These are phyloP conservation scores for Penicillium decumbens DNA, from an alignment of 2,329 filamentous ascomycete species.

Conservation along the genomic window DNA sequence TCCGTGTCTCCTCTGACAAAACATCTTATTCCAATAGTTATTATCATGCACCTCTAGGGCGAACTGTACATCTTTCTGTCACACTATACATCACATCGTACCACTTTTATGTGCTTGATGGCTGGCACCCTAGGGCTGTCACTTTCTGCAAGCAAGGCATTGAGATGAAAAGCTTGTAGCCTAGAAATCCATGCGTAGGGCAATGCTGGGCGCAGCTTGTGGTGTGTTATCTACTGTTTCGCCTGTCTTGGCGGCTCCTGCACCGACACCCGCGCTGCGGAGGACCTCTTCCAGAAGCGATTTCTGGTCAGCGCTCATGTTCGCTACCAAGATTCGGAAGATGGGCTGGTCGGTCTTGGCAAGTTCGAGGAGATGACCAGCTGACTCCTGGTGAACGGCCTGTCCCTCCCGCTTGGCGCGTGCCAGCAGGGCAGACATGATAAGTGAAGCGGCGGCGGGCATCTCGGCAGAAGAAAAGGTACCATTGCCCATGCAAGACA, in stretches of 20 bases:
- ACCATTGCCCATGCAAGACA: slow-evolving; percentile 59
- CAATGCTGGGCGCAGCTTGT: slow-evolving; percentile 69
- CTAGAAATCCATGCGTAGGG: slow-evolving; percentile 89
- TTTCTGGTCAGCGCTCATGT: slow-evolving; percentile 66
- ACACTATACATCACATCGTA: slow-evolving; percentile 11
- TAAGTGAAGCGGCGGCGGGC: slow-evolving; percentile 61
- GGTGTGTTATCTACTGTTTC: slow-evolving; percentile 50
- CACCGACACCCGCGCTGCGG: slow-evolving; percentile 53
- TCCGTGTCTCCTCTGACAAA: neutral
- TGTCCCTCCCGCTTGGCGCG: slow-evolving; percentile 62
- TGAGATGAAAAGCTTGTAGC: neutral
- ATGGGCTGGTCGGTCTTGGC: slow-evolving; percentile 67
- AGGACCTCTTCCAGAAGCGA: slow-evolving; percentile 77
- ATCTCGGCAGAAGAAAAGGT: slow-evolving; percentile 28
- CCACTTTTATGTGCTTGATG: neutral
- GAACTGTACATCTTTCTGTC: slow-evolving; percentile 3
- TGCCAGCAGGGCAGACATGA: slow-evolving; percentile 71
- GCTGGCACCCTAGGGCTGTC: neutral
- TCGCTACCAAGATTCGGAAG: slow-evolving; percentile 70
- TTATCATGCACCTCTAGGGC: neutral
- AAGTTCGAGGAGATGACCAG: slow-evolving; percentile 71
- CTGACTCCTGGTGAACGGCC: slow-evolving; percentile 65
- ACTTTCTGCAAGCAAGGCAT: neutral
- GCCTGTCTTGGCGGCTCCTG: slow-evolving; percentile 33
- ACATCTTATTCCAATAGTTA: neutral